A percentile compares a stretch with the other conserved stretches of the same genome.
Conservation (phyloP, 192 early-diverging fungal species). For the Umbelopsis sp. region DNA sequence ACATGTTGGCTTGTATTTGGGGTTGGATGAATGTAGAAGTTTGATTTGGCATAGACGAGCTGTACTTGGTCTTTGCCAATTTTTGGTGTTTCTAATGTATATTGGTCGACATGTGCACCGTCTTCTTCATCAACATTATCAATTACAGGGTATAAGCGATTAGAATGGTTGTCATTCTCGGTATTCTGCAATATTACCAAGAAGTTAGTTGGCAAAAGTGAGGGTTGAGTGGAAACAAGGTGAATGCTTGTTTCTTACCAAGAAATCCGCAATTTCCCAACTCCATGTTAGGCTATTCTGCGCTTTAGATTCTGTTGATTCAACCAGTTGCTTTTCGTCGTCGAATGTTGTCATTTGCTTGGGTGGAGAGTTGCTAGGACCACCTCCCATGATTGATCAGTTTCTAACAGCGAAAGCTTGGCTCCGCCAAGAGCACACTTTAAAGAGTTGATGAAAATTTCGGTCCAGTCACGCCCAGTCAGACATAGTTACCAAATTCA, state of each 20-base stretch:
- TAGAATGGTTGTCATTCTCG: neutral
- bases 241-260: neutral
- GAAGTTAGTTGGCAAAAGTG: neutral
- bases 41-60: slow-evolving; percentile 29
- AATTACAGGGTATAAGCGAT: slow-evolving; percentile 13
- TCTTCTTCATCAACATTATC: neutral
- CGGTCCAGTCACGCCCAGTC: neutral
- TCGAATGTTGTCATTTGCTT: neutral
- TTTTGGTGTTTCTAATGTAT: neutral
- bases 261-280: slow-evolving; percentile 9
- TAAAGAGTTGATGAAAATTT: neutral
- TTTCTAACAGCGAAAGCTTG: neutral
- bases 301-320: neutral
- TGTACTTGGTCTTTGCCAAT: slow-evolving; percentile 13
- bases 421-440: neutral
- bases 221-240: neutral
- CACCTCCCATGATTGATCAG: slow-evolving; percentile 7
- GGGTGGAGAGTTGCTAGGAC: slow-evolving; percentile 13
- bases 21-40: slow-evolving; percentile 20
- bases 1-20: neutral
- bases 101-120: neutral
- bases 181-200: neutral
- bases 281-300: slow-evolving; percentile 10
- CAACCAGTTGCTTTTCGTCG: slow-evolving; percentile 1
- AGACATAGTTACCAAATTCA: neutral